Evolutionary conservation across 2,329 filamentous ascomycete genomes (phyloP).

Genomic region (Westerdykella ornata): DNA sequence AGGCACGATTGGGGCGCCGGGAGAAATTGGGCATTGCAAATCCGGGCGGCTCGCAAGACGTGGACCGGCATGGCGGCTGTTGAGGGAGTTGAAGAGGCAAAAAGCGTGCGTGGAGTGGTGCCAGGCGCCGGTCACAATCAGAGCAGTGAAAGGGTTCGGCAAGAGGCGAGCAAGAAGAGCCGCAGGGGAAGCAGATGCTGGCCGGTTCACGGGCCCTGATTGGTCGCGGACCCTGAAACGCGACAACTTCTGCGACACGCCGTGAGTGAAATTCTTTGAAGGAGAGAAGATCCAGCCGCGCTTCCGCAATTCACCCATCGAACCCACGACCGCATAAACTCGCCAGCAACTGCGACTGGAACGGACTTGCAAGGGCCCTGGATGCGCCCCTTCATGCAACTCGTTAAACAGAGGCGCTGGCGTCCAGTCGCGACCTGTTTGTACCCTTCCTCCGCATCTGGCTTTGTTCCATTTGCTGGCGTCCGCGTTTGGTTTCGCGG

Average conservation of each 20-base stretch:
- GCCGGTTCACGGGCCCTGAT: not conserved
- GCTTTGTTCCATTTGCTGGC: no score
- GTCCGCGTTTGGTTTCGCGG: no score
- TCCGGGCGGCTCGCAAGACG: not conserved
- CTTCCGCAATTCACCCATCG: no score
- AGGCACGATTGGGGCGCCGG: not conserved
- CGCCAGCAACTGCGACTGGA: not conserved
- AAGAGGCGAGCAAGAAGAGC: not conserved
- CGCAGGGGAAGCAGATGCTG: not conserved
- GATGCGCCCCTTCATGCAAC: no score
- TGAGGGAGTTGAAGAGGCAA: not conserved
- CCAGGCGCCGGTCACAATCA: not conserved
- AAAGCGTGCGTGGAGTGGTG: not conserved
- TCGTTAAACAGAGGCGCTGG: no score
- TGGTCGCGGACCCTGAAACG: not conserved
- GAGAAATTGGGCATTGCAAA: not conserved
- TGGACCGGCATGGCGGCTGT: not conserved
- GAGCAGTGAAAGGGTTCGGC: not conserved
- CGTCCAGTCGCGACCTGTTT: no score
- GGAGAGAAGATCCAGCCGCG: constrained; percentile 2
- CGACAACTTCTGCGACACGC: not conserved
- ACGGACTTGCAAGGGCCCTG: no score
- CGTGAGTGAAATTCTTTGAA: constrained; percentile 5
- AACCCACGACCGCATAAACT: no score
- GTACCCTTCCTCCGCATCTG: no score